Evolutionary conservation across 1,284 basidiomycete genomes (phyloP).

Genomic region (Thelephora terrestris): DNA sequence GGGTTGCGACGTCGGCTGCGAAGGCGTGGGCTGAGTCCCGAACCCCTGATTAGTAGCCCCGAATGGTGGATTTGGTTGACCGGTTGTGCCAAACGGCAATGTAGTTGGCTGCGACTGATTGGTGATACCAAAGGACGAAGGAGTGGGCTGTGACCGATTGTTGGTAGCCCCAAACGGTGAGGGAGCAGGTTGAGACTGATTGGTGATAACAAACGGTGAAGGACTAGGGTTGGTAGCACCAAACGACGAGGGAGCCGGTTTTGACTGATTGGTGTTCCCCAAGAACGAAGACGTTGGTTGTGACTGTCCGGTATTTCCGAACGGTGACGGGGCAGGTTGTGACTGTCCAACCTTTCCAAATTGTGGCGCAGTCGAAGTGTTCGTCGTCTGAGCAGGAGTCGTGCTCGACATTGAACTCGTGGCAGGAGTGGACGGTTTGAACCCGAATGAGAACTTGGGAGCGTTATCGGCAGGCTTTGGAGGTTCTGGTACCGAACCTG

Average conservation of each 20-base stretch:
- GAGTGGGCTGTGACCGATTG: neutral
- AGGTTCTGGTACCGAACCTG: slow-evolving; percentile 6
- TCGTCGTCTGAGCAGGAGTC: neutral
- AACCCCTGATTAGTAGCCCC: slow-evolving; percentile 1
- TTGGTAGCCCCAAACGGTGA: too few relatives aligned
- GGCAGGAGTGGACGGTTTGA: slow-evolving; percentile 1
- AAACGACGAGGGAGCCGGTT: too few relatives aligned
- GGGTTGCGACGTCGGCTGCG: neutral
- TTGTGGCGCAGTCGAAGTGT: neutral
- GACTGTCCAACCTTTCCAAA: neutral
- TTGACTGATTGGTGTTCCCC: neutral
- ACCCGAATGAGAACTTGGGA: slow-evolving; percentile 2
- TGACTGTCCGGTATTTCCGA: slow-evolving; percentile 2
- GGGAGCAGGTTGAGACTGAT: too few relatives aligned
- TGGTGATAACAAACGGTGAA: too few relatives aligned
- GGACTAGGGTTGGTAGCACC: too few relatives aligned
- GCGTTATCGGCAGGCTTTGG: slow-evolving; percentile 9
- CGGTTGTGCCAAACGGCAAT: slow-evolving; percentile 2
- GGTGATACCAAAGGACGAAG: slow-evolving; percentile 4
- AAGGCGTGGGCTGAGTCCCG: neutral
- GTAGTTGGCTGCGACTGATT: neutral
- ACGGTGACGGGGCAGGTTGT: slow-evolving; percentile 1
- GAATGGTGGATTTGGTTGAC: neutral
- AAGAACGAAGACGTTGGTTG: slow-evolving; percentile 1
- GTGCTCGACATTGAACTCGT: neutral